Evolutionary conservation across 495 filamentous ascomycete species (phyloP), one percentile per base, ranked within the genome.

Genomic region (Xylaria venustula): DNA sequence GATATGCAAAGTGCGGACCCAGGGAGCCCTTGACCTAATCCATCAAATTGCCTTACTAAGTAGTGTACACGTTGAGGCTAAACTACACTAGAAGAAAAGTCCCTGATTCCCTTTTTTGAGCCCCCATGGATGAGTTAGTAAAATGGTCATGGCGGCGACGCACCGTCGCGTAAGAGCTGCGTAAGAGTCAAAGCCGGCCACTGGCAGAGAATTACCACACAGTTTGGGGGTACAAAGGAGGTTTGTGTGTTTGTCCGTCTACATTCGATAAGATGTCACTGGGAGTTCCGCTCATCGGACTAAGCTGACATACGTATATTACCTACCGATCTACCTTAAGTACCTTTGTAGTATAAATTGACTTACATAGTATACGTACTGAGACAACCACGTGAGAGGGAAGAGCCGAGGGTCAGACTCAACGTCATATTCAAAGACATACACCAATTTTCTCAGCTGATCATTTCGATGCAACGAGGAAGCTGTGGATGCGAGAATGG

Each of bases 81-180:
- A n/a, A n/a, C n/a, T n/a, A 7, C 30, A 32, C 30, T 22, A 2
- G n/a, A 50, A 50, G 36, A 58, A 58, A 58, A 58, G 56, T 50
- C 56, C 56, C 55, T 17, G 25, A 30, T 40, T 50, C 34, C 56
- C 56, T 30, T n/a, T 5, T 50, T 50, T 26, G 45, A 58, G 56
- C 30, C 20, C 30, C 15, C 30, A 17, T 23, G n/a, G 22, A 6
- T 12, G 36, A 6, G 23, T 34, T 32, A n/a, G 19, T 20, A 26
- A 0, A 15, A 26, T 32, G 20, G 30, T 12, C n/a, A n/a, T n/a
- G n/a, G n/a, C n/a, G n/a, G n/a, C n/a, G n/a, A n/a, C n/a, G n/a
- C n/a, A n/a, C 40, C 17, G 45, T 17, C 32, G 56, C 22, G 19
- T n/a, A n/a, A n/a, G n/a, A n/a, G n/a, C 20, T 22, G 17, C 30